Evolutionary conservation across 1,284 basidiomycete species (phyloP), one percentile per base, ranked within the genome.

Genomic region (Trichosporon coremiiforme): DNA sequence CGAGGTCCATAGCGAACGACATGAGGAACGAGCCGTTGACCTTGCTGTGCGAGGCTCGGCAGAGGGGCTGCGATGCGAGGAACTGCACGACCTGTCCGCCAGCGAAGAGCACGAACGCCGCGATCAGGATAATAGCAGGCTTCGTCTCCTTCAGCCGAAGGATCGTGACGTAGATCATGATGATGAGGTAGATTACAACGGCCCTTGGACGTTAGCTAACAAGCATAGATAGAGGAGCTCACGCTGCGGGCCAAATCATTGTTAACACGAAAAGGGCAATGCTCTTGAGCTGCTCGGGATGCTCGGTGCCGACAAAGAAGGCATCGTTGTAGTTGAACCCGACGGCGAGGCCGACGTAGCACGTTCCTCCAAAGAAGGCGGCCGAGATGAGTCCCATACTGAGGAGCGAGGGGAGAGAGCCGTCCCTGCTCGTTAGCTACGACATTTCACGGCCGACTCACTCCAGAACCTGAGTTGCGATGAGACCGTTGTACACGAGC

Each of bases 161-260:
- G 17, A 92, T 82, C 45, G 92, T 89, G 77, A 94, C 89, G 80
- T 89, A 91, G 10, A 89, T 64, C 91, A 94, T 94, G 67, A 91
- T 79, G 8, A 80, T 77, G 50, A 92, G 86, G 80, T 91, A 94
- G 17, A 89, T 50, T 25, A 92, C 72, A 17, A 88, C 86, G 33
- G 90, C 89, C 68, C 91, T 92, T 76, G 10, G 5, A 38, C 10
- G 38, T 71, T 65, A 70, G 55, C 25, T 6, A n/a, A n/a, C n/a
- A 38, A 4, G n/a, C 22, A n/a, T n/a, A n/a, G 10, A 35, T 17
- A 10, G 45, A 31, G 7, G 2, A 12, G 88, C 89, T 79, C 79
- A 93, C 89, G 84, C 86, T 65, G 86, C 89, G n/a, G 93, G 93
- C 93, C 92, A 94, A 62, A 95, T 88, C 73, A 88, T 88, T 13